phyloP scores from a whole-genome alignment of 345 rosid species.

The rapeseed (Brassica napus) region Da-Ae NC_063440.1:19770501-19771000 shows the following conservation, averaged over 20 bases:
- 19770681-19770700: background rate
- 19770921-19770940: conserved; percentile 53
- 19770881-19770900: conserved; percentile 74
- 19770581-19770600: background rate
- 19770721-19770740: background rate
- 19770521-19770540: background rate
- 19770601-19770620: background rate
- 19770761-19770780: conserved; percentile 53
- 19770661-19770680: background rate
- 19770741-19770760: conserved; percentile 20
- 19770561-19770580: background rate
- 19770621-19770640: background rate
- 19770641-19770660: background rate
- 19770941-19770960: conserved; percentile 59
- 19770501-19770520: background rate
- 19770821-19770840: conserved; percentile 85
- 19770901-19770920: conserved; percentile 86
- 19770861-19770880: conserved; percentile 71
- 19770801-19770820: conserved; percentile 84
- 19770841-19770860: conserved; percentile 74
- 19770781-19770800: conserved; percentile 82
- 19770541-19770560: background rate
- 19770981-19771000: background rate
- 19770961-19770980: conserved; percentile 20
- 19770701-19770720: background rate